A percentile compares a stretch with the other conserved stretches of the same genome.
phyloP scores from a whole-genome alignment of 306 rosid species.

The Trifolium dubium region DNA sequence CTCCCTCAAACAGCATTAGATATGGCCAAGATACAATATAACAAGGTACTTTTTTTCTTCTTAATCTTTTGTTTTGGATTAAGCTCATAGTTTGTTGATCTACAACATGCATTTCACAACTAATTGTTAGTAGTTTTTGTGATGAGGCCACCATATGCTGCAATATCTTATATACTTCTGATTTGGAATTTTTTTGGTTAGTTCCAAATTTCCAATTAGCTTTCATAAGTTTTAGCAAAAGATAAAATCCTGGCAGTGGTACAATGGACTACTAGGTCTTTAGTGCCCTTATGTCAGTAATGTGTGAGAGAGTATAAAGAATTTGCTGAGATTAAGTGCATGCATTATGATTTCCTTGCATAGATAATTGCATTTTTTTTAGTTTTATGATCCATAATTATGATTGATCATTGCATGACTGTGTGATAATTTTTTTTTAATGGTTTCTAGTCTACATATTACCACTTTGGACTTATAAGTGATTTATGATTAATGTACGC shows the following conservation, averaged over 20 bases:
- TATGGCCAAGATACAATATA: conserved; percentile 91
- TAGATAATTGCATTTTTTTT: neutral
- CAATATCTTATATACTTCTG: neutral
- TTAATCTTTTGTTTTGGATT: conserved; percentile 7
- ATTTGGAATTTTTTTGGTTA: neutral
- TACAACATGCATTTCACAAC: neutral
- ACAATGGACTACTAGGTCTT: neutral
- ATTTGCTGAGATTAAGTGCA: neutral
- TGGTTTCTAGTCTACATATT: neutral
- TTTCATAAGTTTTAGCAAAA: neutral
- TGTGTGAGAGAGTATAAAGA: neutral
- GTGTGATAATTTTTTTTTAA: neutral
- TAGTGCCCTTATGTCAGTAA: neutral
- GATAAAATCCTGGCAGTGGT: neutral
- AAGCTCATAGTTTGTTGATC: conserved; percentile 12
- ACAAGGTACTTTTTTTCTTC: conserved; percentile 55
- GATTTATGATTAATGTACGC: conserved; percentile 1
- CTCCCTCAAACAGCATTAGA: conserved; percentile 92
- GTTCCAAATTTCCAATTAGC: neutral
- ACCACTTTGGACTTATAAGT: neutral
- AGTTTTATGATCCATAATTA: conserved; percentile 18
- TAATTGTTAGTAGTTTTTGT: conserved; percentile 3
- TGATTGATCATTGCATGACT: conserved; percentile 1
- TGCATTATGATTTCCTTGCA: conserved; percentile 12
- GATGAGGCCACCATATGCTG: too few relatives aligned